Percentiles rank a stretch among this genome's conserved stretches.
These are phyloP conservation scores for Dalechampia spathulata DNA, from an alignment of 441 rosid species.

Conservation along the genomic window DNA sequence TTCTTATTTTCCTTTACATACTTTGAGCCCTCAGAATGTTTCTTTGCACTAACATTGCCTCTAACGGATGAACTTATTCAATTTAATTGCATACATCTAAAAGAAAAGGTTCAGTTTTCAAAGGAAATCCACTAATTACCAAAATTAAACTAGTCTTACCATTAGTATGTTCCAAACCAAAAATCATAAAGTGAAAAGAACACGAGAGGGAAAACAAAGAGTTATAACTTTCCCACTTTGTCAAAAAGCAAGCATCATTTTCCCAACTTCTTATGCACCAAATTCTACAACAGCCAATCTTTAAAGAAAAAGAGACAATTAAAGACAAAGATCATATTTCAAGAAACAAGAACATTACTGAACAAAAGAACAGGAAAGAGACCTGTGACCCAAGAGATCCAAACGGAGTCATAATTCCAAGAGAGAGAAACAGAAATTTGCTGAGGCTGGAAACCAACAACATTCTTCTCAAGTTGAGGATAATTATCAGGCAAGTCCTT, in stretches of 20 bases:
- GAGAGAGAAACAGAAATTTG: constrained; percentile 74
- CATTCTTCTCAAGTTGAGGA: constrained; percentile 51
- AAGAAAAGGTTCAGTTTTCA: not conserved
- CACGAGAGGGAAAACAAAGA: too few relatives aligned
- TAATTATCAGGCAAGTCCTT: constrained; percentile 63
- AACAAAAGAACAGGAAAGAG: constrained; percentile 3
- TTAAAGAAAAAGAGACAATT: not conserved
- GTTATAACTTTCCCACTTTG: not conserved
- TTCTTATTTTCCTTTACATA: too few relatives aligned
- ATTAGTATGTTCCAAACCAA: not conserved
- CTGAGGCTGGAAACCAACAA: constrained; percentile 52
- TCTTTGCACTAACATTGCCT: too few relatives aligned
- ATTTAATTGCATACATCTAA: not conserved
- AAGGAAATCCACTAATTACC: not conserved
- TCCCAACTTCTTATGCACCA: not conserved
- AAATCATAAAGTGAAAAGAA: not conserved
- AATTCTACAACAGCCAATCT: too few relatives aligned
- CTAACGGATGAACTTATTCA: not conserved
- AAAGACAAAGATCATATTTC: not conserved
- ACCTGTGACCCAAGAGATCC: constrained; percentile 91
- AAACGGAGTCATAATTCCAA: constrained; percentile 48
- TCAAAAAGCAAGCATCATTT: not conserved
- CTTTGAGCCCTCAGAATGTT: too few relatives aligned
- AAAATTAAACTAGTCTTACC: not conserved
- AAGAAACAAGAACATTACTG: constrained; percentile 2